Conservation (phyloP, 345 rosid species). For the Brassica carinata region DNA sequence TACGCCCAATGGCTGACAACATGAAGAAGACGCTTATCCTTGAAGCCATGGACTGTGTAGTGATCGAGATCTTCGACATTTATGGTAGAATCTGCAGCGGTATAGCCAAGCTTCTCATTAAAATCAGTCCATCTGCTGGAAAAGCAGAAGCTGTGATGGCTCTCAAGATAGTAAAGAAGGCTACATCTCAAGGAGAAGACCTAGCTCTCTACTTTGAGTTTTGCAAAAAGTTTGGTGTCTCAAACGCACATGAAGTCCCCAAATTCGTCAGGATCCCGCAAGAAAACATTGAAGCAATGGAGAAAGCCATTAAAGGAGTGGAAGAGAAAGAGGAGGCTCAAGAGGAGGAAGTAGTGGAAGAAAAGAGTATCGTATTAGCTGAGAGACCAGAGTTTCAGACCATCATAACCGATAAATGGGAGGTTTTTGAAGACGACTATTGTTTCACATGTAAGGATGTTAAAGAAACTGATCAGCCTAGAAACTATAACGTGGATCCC, state of each 20-base stretch:
- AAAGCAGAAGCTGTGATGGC: conserved; percentile 57
- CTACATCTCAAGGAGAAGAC: conserved; percentile 56
- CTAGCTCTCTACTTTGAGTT: conserved; percentile 57
- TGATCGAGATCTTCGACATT: conserved; percentile 63
- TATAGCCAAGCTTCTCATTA: conserved; percentile 49
- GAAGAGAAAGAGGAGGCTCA: conserved; percentile 24
- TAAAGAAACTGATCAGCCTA: conserved; percentile 24
- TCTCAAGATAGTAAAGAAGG: conserved; percentile 57
- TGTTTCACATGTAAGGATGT: conserved; percentile 18
- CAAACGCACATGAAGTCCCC: conserved; percentile 59
- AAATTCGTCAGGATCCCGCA: conserved; percentile 49
- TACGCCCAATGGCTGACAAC: conserved; percentile 56
- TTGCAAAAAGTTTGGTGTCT: conserved; percentile 58
- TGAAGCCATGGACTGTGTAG: conserved; percentile 80
- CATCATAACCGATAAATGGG: conserved; percentile 44
- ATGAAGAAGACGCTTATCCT: conserved; percentile 57
- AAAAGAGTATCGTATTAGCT: conserved; percentile 35
- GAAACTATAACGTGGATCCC: conserved; percentile 12
- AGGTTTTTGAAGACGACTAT: conserved; percentile 39
- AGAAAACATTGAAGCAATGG: conserved; percentile 55
- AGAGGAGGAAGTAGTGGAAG: conserved; percentile 31
- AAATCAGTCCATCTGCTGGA: conserved; percentile 43
- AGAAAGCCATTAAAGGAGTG: conserved; percentile 46
- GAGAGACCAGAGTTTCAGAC: conserved; percentile 22
- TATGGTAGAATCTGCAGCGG: conserved; percentile 61